Base-by-base conservation (phyloP, 768 basidiomycete genomes). In the Boletus subparvulus region DNA sequence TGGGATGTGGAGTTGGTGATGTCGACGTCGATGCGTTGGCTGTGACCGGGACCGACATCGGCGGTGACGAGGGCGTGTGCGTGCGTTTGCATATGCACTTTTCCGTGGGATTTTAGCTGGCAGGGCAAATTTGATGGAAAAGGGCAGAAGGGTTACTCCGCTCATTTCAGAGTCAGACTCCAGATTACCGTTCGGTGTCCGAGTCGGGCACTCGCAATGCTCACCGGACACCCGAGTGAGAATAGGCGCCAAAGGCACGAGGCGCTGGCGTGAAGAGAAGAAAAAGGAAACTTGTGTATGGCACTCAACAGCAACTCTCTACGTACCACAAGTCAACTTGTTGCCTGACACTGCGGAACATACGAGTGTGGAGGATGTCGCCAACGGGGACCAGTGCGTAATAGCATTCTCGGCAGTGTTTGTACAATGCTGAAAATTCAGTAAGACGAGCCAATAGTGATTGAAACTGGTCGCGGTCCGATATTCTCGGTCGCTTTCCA, bases 1-100 rank as follows among this genome's bases (percentile, higher is more conserved):
- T 87, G 82, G 24, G 86, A 78, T 43, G 86, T 87, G 19, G 92
- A 92, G 73, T 98, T 96, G 48, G 97, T 76, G 60, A 99, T 94
- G 69, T 98, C 94, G 61, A 99, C 81, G 78, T 99, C 97, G 36
- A 95, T 80, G 21, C 94, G 84, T 74, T 96, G 94, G 63, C 82
- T 78, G 1, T 74, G 73, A 0, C 88, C 90, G 0, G 87, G 80
- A 0, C 87, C 86, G 32, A 96, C 88, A 68, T 97, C 96, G 43
- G 96, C 94, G 0, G 96, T 98, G 62, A 97, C 94, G 65, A 99
- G 92, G 69, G 98, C 92, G 36, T 98, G 87, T 7, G 92, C 83
- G 65, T 93, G 88, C 78, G 70, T 99, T 97, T 97, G n/a, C 97
- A 99, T 54, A 98, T 87, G 74, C 96, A 98, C 74, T 93, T 94